These are phyloP conservation scores for Neophaeococcomyces aloes DNA, from an alignment of 2,329 filamentous ascomycete species.

Conservation along the genomic window DNA sequence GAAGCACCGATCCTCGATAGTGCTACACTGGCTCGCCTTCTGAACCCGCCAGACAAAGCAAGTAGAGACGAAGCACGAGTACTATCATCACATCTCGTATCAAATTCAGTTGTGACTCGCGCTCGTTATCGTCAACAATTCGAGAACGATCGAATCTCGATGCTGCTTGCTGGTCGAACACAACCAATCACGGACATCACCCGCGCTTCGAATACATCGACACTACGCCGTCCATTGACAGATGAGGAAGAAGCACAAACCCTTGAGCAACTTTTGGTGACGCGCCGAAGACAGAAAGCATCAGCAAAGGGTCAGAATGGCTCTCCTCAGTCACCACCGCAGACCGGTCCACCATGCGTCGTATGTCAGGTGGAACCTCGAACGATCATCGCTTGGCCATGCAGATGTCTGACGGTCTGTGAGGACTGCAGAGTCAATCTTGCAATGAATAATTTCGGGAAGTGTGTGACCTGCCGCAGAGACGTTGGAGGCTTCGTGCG, in stretches of 20 bases:
- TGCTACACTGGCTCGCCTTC: conserved; percentile 62
- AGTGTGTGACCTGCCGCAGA: conserved; percentile 85
- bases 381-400: conserved; percentile 92
- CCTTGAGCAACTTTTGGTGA: conserved; percentile 50
- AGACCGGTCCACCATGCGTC: conserved; percentile 70
- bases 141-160: conserved; percentile 57
- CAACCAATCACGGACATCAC: conserved; percentile 11
- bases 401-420: conserved; percentile 84
- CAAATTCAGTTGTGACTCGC: conserved; percentile 56
- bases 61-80: conserved; percentile 72
- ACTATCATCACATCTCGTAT: conserved; percentile 63
- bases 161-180: conserved; percentile 47
- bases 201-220: conserved; percentile 4
- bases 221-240: conserved; percentile 26
- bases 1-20: conserved; percentile 53
- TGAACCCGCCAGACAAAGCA: conserved; percentile 67
- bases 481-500: conserved; percentile 83
- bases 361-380: conserved; percentile 81
- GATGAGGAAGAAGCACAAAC: conserved; percentile 47
- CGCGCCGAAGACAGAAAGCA: conserved; percentile 28
- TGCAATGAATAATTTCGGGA: conserved; percentile 94
- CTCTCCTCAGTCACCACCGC: conserved; percentile 26
- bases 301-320: neutral
- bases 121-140: conserved; percentile 61
- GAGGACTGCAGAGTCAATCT: conserved; percentile 90